A percentile compares a stretch with the other conserved stretches of the same genome.
Evolutionary conservation across 345 rosid species (phyloP).

Genomic region (Pugionium cornutum): DNA sequence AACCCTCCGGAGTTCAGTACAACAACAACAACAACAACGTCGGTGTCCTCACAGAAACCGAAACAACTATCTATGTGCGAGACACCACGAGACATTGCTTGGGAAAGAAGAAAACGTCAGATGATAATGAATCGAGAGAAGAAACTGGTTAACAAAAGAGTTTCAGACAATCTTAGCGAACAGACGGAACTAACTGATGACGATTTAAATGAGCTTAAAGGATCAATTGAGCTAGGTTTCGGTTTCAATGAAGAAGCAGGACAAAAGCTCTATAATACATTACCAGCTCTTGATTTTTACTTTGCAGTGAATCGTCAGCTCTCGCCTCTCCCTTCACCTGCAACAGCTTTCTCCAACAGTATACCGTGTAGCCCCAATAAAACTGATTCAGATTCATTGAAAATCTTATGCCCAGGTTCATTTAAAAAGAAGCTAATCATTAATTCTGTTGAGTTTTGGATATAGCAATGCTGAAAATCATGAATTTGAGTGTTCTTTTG

Average conservation of each 20-base stretch:
- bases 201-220: constrained; percentile 78
- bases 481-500: background rate
- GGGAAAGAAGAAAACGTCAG: constrained; percentile 85
- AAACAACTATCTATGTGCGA: constrained; percentile 85
- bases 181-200: constrained; percentile 69
- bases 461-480: background rate
- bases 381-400: constrained; percentile 65
- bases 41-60: constrained; percentile 42
- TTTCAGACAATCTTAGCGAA: constrained; percentile 51
- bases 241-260: constrained; percentile 87
- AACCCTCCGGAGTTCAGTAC: constrained; percentile 32
- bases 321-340: constrained; percentile 71
- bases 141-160: constrained; percentile 32
- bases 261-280: constrained; percentile 40
- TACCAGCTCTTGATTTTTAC: constrained; percentile 68
- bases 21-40: constrained; percentile 49
- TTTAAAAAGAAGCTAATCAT: background rate
- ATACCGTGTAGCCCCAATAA: constrained; percentile 59
- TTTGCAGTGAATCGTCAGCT: constrained; percentile 85
- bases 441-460: background rate
- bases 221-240: constrained; percentile 91
- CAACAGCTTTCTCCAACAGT: constrained; percentile 41
- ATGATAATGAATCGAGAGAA: constrained; percentile 58
- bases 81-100: constrained; percentile 67
- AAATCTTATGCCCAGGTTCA: constrained; percentile 76